Base-by-base conservation (phyloP, 1,284 basidiomycete genomes). In the Cutaneotrichosporon sp. region DNA sequence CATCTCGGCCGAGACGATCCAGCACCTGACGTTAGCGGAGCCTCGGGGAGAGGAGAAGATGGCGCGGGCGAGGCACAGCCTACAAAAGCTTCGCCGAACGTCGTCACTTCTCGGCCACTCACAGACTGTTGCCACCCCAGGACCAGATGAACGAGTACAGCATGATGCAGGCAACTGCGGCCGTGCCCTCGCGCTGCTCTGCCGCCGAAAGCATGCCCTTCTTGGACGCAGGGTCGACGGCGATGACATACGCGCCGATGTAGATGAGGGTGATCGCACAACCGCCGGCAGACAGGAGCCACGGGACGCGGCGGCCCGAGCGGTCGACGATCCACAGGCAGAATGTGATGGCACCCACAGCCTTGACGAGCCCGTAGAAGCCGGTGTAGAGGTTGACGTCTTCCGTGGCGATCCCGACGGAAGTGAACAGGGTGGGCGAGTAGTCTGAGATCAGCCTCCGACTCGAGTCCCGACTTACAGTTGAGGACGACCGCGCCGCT, bases 301-400 rank as follows among this genome's bases (percentile, higher is more conserved):
- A 69, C 2, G 74, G 74, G 24, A 66, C 57, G 3, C 75, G 65
- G 20, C 76, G 65, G 1, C 76, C 76, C 20, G 65, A 62, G 22
- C 64, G 46, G 56, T 78, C 76, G 58, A 77, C 70, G 27, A 77
- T 58, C 59, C 64, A 72, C 27, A 71, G 46, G 62, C 62, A 68
- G 62, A 70, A 72, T 54, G 65, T 59, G 64, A 71, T 65, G 20
- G 66, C 65, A 29, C 60, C 63, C 24, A 69, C 33, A n/a, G 67
- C n/a, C 67, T 81, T 81, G 67, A 80, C 74, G 1, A 79, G 64
- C 18, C 79, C 79, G 62, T 78, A 81, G 66, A 80, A 79, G 31
- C 79, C 80, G 8, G 79, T 79, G 57, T 74, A 74, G 22, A 80
- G 72, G 14, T 69, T 58, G 18, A 72, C 72, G 25, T 78, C 71